Conservation (phyloP, 1,284 basidiomycete species). For the Pyrrhoderma noxium region DNA sequence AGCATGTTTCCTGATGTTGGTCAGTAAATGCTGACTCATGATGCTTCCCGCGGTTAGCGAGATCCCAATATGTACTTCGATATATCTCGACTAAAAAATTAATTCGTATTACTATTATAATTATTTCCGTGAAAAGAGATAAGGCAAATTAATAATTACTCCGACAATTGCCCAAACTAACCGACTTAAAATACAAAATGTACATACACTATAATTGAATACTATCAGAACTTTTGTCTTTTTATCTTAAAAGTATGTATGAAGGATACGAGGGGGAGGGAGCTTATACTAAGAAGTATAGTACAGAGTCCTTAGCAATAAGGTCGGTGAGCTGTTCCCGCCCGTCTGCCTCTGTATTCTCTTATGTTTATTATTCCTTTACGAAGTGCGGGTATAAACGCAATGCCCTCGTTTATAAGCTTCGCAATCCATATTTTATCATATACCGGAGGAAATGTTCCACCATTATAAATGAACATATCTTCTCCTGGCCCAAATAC, state of each 20-base stretch:
- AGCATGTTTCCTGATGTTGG: slow-evolving; percentile 5
- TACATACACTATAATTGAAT: slow-evolving; percentile 1
- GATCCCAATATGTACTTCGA: slow-evolving; percentile 9
- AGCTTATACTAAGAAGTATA: slow-evolving; percentile 9
- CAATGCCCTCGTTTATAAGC: slow-evolving; percentile 4
- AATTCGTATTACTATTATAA: background rate
- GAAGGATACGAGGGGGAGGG: background rate
- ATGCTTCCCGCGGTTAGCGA: slow-evolving; percentile 7
- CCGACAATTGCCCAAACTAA: slow-evolving; percentile 2
- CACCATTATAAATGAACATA: background rate
- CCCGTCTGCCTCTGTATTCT: background rate
- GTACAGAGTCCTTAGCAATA: slow-evolving; percentile 3
- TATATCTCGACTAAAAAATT: background rate
- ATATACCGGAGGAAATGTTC: background rate
- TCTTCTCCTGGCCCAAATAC: background rate
- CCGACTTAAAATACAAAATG: slow-evolving; percentile 7
- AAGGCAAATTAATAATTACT: background rate
- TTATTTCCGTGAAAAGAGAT: too few relatives aligned
- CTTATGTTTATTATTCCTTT: slow-evolving; percentile 6
- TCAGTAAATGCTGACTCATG: slow-evolving; percentile 11
- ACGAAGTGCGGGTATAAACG: slow-evolving; percentile 2
- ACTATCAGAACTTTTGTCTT: background rate
- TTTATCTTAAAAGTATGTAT: too few relatives aligned
- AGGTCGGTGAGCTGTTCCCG: background rate
- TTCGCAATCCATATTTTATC: slow-evolving; percentile 7